A percentile compares a stretch with the other conserved stretches of the same genome.
Evolutionary conservation across 768 basidiomycete genomes (phyloP).

Genomic region (Podaxis sp.): DNA sequence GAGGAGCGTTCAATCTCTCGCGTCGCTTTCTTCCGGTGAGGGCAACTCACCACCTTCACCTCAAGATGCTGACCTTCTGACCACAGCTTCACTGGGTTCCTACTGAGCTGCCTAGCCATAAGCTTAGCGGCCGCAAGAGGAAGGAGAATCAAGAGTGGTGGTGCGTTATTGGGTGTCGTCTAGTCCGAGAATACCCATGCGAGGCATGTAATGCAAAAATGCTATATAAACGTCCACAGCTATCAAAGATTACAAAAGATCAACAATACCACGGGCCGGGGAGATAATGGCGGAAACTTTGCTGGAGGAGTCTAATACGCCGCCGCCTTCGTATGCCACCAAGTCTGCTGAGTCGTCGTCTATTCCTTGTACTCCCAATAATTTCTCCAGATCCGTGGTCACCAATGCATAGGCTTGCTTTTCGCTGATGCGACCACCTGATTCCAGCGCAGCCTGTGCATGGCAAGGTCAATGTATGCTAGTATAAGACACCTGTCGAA

Average conservation of each 20-base stretch:
- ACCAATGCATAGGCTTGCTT: constrained; percentile 39
- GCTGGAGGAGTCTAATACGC: constrained; percentile 49
- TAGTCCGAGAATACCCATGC: constrained; percentile 20
- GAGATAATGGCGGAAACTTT: constrained; percentile 57
- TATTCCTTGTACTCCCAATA: constrained; percentile 33
- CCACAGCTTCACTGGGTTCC: constrained; percentile 72
- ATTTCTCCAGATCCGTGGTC: constrained; percentile 39
- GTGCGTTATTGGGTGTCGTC: constrained; percentile 66
- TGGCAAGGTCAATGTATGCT: constrained; percentile 4
- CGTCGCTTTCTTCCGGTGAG: constrained; percentile 81
- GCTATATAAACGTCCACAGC: constrained; percentile 12
- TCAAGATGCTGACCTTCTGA: neutral
- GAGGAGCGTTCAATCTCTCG: constrained; percentile 84
- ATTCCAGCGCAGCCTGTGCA: constrained; percentile 40
- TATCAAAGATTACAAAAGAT: constrained; percentile 35
- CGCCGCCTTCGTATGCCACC: constrained; percentile 58
- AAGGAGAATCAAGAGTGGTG: constrained; percentile 60
- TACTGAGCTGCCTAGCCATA: constrained; percentile 78
- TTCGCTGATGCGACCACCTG: constrained; percentile 38
- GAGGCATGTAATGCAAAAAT: constrained; percentile 13
- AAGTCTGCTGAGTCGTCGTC: constrained; percentile 48
- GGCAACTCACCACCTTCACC: constrained; percentile 1
- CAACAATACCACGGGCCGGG: constrained; percentile 42
- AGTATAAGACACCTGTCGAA: neutral
- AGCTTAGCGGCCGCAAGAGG: constrained; percentile 70